Evolutionary conservation across 1,284 basidiomycete genomes (phyloP).

Genomic region (Porogramme epimiltina): DNA sequence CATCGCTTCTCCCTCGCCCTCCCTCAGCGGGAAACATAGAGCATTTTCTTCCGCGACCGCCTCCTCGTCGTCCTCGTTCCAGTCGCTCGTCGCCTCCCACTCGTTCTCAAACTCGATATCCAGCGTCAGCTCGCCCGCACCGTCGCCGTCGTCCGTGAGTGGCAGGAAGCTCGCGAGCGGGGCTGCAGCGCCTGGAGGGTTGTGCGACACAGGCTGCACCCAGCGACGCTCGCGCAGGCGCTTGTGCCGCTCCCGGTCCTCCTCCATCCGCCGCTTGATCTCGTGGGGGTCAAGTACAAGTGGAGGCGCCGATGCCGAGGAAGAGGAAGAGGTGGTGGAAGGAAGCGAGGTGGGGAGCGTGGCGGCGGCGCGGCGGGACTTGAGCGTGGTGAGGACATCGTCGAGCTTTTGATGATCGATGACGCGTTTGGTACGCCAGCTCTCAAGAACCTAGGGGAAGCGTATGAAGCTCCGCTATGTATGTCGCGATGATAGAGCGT

Average conservation of each 20-base stretch:
- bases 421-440: constrained; percentile 85
- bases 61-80: constrained; percentile 87
- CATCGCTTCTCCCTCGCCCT: constrained; percentile 51
- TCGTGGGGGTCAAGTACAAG: constrained; percentile 61
- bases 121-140: constrained; percentile 55
- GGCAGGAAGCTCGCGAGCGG: constrained; percentile 62
- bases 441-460: constrained; percentile 75
- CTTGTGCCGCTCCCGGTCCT: constrained; percentile 94
- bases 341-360: no score
- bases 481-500: background rate
- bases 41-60: constrained; percentile 68
- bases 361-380: constrained; percentile 41
- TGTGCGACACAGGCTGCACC: constrained; percentile 78
- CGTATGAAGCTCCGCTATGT: background rate
- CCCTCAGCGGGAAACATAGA: constrained; percentile 53
- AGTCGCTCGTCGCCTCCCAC: constrained; percentile 88
- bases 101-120: constrained; percentile 93
- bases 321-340: constrained; percentile 25
- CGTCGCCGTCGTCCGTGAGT: constrained; percentile 41
- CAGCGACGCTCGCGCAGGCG: constrained; percentile 89
- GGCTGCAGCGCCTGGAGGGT: constrained; percentile 36
- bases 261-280: constrained; percentile 88
- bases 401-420: constrained; percentile 79
- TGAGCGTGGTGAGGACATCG: constrained; percentile 55
- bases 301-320: constrained; percentile 24